phyloP scores from a whole-genome alignment of 257 asterid genomes.

The Cinchona pubescens region DNA sequence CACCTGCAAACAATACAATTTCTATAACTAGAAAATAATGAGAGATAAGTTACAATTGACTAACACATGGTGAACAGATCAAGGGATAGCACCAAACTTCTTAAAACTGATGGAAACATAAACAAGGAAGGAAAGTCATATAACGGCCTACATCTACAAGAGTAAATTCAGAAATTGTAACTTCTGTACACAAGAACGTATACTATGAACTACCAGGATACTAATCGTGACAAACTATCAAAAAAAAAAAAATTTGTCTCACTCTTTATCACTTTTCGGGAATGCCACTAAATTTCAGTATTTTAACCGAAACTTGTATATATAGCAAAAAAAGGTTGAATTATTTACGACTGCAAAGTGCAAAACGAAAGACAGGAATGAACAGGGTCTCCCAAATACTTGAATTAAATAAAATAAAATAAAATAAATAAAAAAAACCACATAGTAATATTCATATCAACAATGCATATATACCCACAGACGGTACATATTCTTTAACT shows the following conservation, averaged over 20 bases:
- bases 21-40: not conserved
- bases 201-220: no score
- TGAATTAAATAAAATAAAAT: no score
- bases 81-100: not conserved
- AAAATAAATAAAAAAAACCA: no score
- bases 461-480: not conserved
- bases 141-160: not conserved
- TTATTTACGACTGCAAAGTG: no score
- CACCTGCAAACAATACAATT: constrained; percentile 11
- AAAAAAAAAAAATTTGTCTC: not conserved
- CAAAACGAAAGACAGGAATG: no score
- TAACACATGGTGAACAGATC: not conserved
- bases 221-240: not conserved
- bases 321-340: no score
- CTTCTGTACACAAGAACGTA: not conserved
- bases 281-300: no score
- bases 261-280: not conserved
- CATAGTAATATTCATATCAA: not conserved
- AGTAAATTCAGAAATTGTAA: not conserved
- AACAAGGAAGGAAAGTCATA: not conserved
- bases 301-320: no score
- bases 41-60: not conserved
- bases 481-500: not conserved
- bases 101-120: not conserved
- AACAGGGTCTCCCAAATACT: no score